Conservation (phyloP, 768 basidiomycete genomes). For the Lentinula detonsa region DNA sequence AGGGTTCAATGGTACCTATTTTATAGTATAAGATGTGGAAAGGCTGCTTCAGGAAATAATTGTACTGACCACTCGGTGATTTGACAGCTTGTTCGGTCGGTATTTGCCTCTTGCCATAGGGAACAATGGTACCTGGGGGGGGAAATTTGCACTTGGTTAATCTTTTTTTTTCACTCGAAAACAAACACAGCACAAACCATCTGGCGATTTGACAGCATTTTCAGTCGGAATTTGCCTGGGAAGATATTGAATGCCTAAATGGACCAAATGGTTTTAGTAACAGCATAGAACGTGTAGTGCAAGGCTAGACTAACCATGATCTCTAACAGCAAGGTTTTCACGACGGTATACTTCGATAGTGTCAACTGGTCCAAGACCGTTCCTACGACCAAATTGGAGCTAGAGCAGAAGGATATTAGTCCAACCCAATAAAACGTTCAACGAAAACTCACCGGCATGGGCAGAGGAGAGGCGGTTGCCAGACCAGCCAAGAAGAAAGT, state of each 20-base stretch:
- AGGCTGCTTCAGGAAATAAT: conserved; percentile 9
- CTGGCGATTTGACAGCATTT: conserved; percentile 24
- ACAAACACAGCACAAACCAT: conserved; percentile 24
- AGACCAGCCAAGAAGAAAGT: conserved; percentile 38
- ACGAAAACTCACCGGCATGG: conserved; percentile 28
- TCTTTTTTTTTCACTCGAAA: background rate
- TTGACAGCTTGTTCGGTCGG: background rate
- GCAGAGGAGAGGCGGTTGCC: conserved; percentile 31
- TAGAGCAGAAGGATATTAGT: conserved; percentile 21
- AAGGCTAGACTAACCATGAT: background rate
- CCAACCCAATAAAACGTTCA: conserved; percentile 4
- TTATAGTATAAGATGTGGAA: conserved; percentile 13
- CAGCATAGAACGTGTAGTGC: too few relatives aligned
- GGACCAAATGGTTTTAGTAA: background rate
- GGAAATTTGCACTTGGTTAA: too few relatives aligned
- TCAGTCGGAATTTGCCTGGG: conserved; percentile 21
- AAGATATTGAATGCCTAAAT: background rate
- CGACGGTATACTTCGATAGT: background rate
- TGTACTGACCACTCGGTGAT: background rate
- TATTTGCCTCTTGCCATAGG: conserved; percentile 13
- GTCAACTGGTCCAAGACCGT: conserved; percentile 27
- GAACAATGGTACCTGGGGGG: conserved; percentile 12
- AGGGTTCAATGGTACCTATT: conserved; percentile 21
- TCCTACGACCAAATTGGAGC: conserved; percentile 28
- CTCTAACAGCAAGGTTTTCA: conserved; percentile 4